Evolutionary conservation across 768 basidiomycete species (phyloP), one percentile per base, ranked within the genome.

Genomic region (Solioccasus polychromus): DNA sequence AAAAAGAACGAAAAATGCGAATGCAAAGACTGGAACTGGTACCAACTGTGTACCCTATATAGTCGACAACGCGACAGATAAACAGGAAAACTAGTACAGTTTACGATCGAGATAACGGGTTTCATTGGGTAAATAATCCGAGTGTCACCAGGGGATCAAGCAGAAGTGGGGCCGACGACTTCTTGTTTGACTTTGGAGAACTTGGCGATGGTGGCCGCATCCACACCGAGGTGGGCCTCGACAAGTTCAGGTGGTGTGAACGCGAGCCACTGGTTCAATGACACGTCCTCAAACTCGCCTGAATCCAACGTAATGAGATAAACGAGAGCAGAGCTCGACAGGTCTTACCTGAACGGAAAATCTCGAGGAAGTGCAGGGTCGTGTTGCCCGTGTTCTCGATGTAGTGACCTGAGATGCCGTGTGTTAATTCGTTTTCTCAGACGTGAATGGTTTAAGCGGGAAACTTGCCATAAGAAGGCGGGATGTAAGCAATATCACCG

Each of bases 331-430:
- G n/a, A 0, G 20, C 12, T 6, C 17, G 15, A 10, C 30, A 3
- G 8, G 5, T 47, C 66, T 40, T 57, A 75, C 77, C 71, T 23
- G 79, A 69, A 53, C 71, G 75, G 59, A 83, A 79, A n/a, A 85
- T 75, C 58, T 85, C 82, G 6, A 86, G 68, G 57, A 77, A 79
- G 48, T 63, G 69, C 30, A 85, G 59, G 3, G 82, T 76, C 2
- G 73, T 71, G 51, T 81, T 77, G 14, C 82, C 82, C 4, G 73
- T 79, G 60, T 85, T 83, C 59, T 85, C 82, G 22, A 85, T 69
- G 56, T 85, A 84, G 56, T 86, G 84, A 1, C 81, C 81, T 76
- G n/a, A 14, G 52, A 47, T 29, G 7, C 1, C 39, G 1, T 10
- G 42, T 44, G 2, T 49, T 32, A 12, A 15, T 35, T 12, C 4